Percentiles rank a stretch among this genome's conserved stretches.
These are phyloP conservation scores for Blastocladiella britannica DNA, from an alignment of 192 early-diverging fungal species.

Conservation along the genomic window DNA sequence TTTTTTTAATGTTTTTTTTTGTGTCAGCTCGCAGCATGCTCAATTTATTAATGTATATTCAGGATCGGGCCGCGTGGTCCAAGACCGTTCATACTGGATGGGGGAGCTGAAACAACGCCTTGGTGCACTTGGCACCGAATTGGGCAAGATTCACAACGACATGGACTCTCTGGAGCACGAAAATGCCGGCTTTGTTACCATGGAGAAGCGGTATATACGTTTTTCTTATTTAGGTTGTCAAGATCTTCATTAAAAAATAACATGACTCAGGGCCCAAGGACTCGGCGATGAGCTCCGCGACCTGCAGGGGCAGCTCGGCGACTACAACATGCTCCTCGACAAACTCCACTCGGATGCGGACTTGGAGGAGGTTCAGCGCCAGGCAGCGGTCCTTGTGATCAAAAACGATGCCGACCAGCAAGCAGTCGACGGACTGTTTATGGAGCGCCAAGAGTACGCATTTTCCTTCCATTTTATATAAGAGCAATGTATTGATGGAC, in stretches of 20 bases:
- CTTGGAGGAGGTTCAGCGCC: conserved; percentile 30
- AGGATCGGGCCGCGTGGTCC: conserved; percentile 24
- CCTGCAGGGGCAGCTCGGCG: conserved; percentile 30
- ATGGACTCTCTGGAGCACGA: conserved; percentile 21
- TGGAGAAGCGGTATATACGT: conserved; percentile 27
- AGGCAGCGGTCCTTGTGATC: conserved; percentile 17
- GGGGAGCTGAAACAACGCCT: conserved; percentile 28
- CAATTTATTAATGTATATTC: background rate
- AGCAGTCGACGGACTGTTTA: conserved; percentile 25
- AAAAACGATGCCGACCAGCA: conserved; percentile 22
- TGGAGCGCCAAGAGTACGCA: conserved; percentile 23
- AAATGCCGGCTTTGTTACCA: conserved; percentile 21
- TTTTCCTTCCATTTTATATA: no score
- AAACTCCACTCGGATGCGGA: conserved; percentile 35
- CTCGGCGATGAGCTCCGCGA: conserved; percentile 27
- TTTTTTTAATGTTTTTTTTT: background rate
- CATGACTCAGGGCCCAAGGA: conserved; percentile 16
- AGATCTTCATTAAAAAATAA: background rate
- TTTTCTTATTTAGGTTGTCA: background rate
- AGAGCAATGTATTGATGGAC: no score
- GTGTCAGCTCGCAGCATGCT: no score
- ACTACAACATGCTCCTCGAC: conserved; percentile 31
- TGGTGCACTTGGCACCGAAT: conserved; percentile 18
- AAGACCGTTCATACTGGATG: conserved; percentile 31
- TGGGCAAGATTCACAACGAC: conserved; percentile 20